Evolutionary conservation across 805 yeast species (phyloP).

Genomic region (Cyberlindnera lachancei): DNA sequence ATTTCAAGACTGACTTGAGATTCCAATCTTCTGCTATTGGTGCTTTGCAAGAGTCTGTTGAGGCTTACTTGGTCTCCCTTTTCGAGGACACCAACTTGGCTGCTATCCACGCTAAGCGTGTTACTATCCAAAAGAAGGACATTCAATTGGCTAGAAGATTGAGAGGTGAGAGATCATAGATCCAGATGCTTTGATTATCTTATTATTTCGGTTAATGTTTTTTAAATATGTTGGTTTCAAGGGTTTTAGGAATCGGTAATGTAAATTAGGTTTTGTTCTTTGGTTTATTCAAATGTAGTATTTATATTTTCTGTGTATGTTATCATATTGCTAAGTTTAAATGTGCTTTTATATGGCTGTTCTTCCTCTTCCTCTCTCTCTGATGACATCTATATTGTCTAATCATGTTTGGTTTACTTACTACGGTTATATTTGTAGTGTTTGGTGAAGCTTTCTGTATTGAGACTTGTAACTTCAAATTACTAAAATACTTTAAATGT

Average conservation of each 20-base stretch:
- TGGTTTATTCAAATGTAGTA: no score
- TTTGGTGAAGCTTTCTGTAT: no score
- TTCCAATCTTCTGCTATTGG: slow-evolving; percentile 96
- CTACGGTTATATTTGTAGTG: no score
- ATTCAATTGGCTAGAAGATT: slow-evolving; percentile 96
- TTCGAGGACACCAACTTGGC: slow-evolving; percentile 89
- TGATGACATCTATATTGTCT: no score
- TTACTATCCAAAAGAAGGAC: slow-evolving; percentile 97
- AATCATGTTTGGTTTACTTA: no score
- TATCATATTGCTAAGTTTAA: no score
- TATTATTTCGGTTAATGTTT: slow-evolving; percentile 7
- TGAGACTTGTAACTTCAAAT: no score
- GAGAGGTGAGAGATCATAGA: slow-evolving; percentile 89
- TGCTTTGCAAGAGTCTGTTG: slow-evolving; percentile 96
- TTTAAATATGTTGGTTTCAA: slow-evolving; percentile 8
- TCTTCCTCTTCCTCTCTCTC: no score
- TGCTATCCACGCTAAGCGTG: slow-evolving; percentile 98
- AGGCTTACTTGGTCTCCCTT: slow-evolving; percentile 91
- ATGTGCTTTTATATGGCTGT: no score
- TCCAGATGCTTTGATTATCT: background rate
- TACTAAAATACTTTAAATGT: no score
- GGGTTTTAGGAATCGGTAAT: slow-evolving; percentile 13
- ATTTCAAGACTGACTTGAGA: slow-evolving; percentile 84
- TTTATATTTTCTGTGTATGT: no score
- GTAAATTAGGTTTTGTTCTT: slow-evolving; percentile 17